Conservation (phyloP, 2,329 filamentous ascomycete genomes). For the Phaeosphaeriaceae sp. region DNA sequence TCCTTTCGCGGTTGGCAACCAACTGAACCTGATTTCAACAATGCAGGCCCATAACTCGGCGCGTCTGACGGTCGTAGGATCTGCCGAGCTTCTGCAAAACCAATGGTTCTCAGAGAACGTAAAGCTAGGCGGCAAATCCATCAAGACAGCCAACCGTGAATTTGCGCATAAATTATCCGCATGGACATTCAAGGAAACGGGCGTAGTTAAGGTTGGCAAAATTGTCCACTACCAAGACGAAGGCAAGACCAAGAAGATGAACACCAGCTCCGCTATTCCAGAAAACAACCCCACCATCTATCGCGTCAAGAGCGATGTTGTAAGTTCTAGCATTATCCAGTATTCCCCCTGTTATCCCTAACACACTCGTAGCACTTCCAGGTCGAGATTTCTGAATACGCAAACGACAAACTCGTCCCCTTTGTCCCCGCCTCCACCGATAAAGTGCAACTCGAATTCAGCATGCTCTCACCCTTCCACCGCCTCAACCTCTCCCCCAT, state of each 20-base stretch:
- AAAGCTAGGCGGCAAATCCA: constrained; percentile 59
- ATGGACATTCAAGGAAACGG: constrained; percentile 96
- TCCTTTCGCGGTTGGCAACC: constrained; percentile 80
- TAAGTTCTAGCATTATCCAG: constrained; percentile 60
- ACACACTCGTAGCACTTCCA: constrained; percentile 69
- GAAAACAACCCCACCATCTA: constrained; percentile 84
- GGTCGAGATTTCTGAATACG: constrained; percentile 88
- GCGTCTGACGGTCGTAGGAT: constrained; percentile 83
- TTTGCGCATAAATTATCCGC: constrained; percentile 85
- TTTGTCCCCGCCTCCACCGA: constrained; percentile 75
- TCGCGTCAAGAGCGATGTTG: constrained; percentile 94
- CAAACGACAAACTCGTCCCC: constrained; percentile 74
- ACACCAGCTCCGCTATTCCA: constrained; percentile 47
- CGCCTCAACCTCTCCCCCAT: constrained; percentile 73
- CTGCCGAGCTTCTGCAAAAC: constrained; percentile 85
- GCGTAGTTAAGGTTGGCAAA: constrained; percentile 82
- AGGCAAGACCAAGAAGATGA: constrained; percentile 57
- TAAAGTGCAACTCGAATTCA: constrained; percentile 90
- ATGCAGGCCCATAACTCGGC: constrained; percentile 94
- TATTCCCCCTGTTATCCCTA: constrained; percentile 6
- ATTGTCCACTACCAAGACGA: constrained; percentile 75
- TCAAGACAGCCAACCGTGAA: constrained; percentile 77
- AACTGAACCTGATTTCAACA: constrained; percentile 83
- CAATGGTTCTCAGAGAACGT: constrained; percentile 87
- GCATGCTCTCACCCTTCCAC: constrained; percentile 98